Evolutionary conservation across 208 protist genomes (phyloP).

Genomic region (Phytomonas serpens): DNA sequence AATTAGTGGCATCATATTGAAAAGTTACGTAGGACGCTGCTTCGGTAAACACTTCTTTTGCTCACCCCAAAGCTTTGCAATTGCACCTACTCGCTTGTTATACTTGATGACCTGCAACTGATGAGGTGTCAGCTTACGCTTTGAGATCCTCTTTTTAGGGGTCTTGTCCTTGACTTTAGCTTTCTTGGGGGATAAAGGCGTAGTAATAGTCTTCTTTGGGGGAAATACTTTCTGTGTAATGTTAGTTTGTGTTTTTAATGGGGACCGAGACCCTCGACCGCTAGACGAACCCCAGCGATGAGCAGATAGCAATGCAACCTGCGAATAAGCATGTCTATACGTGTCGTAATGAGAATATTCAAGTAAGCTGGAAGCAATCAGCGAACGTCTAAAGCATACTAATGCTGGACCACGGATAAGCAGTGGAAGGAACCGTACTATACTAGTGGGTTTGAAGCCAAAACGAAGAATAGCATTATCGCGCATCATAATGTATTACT

Average conservation of each 20-base stretch:
- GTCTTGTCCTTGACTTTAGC: background rate
- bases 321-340: background rate
- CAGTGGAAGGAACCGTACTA: background rate
- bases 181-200: background rate
- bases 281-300: background rate
- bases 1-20: background rate
- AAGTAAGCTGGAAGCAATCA: background rate
- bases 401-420: background rate
- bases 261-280: background rate
- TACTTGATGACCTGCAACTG: constrained; percentile 65
- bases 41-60: constrained; percentile 22
- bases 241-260: background rate
- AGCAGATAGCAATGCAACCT: background rate
- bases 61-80: constrained; percentile 72
- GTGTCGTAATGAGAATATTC: background rate
- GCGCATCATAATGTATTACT: background rate
- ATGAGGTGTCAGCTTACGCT: constrained; percentile 23
- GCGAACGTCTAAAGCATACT: background rate
- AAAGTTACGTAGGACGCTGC: background rate
- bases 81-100: constrained; percentile 77
- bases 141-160: background rate
- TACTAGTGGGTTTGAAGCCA: background rate
- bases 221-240: background rate
- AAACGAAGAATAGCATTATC: background rate
- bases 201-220: background rate